A percentile compares a stretch with the other conserved stretches of the same genome.
These are phyloP conservation scores for Trametes villosa DNA, from an alignment of 768 basidiomycete genomes.

Conservation along the genomic window DNA sequence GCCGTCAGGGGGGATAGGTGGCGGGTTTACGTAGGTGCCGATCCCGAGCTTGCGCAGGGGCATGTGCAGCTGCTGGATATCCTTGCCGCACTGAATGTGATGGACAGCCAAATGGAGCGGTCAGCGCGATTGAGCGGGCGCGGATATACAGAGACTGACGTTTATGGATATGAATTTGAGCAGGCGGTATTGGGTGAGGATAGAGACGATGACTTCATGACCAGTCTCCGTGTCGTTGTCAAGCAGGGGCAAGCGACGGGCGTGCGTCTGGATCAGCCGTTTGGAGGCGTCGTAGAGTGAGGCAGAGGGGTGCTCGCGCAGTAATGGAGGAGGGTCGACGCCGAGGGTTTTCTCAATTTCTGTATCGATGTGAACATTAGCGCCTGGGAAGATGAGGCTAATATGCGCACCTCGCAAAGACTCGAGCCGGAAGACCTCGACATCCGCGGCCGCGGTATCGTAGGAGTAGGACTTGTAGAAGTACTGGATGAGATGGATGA, in stretches of 20 bases:
- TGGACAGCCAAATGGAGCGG: background rate
- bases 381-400: conserved; percentile 7
- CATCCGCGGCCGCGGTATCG: conserved; percentile 86
- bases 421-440: conserved; percentile 90
- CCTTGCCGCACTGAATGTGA: conserved; percentile 71
- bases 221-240: conserved; percentile 93
- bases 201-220: conserved; percentile 94
- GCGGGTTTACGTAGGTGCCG: conserved; percentile 78
- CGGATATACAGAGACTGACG: conserved; percentile 50
- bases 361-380: conserved; percentile 38
- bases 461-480: conserved; percentile 87
- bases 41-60: conserved; percentile 87
- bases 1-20: conserved; percentile 46
- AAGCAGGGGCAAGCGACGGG: conserved; percentile 90
- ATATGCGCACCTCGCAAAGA: conserved; percentile 75
- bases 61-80: conserved; percentile 79
- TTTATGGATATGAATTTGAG: conserved; percentile 99
- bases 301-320: conserved; percentile 85
- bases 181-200: conserved; percentile 95
- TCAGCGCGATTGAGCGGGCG: conserved; percentile 5
- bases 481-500: conserved; percentile 98
- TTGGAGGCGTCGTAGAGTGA: conserved; percentile 90
- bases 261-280: conserved; percentile 92
- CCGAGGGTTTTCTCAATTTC: conserved; percentile 93
- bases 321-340: conserved; percentile 89